These are phyloP conservation scores for Flaveria sonorensis DNA, from an alignment of 129 eudicot genomes.

Conservation along the genomic window DNA sequence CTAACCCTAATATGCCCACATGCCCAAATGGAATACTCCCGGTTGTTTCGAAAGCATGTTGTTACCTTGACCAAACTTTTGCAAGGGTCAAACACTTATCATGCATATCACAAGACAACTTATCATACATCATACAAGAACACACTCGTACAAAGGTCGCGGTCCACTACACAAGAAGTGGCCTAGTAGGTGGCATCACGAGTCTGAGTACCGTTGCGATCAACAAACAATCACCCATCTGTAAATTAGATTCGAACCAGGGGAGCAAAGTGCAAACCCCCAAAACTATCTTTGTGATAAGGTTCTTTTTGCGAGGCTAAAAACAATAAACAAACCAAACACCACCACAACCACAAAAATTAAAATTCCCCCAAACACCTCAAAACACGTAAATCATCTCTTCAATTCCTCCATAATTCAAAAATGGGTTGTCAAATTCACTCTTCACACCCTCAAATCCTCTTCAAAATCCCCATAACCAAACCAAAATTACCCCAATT, in stretches of 20 bases:
- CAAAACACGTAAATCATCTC: neutral
- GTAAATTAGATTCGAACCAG: neutral
- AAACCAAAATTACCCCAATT: constrained; percentile 27
- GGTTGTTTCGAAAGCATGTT: no score
- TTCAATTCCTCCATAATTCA: neutral
- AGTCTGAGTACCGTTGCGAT: no score
- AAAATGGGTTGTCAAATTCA: constrained; percentile 61
- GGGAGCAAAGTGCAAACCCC: constrained; percentile 24
- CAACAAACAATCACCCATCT: no score
- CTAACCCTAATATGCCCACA: no score
- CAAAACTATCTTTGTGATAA: constrained; percentile 28
- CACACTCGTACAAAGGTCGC: no score
- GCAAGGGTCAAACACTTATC: no score
- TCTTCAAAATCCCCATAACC: constrained; percentile 35
- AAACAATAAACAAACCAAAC: constrained; percentile 10
- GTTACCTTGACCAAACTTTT: no score
- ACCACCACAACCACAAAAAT: constrained; percentile 33
- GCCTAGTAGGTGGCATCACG: no score
- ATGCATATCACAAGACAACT: no score
- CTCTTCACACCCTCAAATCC: constrained; percentile 46
- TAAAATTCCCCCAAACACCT: constrained; percentile 10
- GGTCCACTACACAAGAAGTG: no score
- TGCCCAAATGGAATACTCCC: no score
- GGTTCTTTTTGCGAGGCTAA: constrained; percentile 25
- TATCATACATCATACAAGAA: no score